Evolutionary conservation across 495 filamentous ascomycete genomes (phyloP), one percentile per base, ranked within the genome.

Genomic region (Usnea hakonensis): DNA sequence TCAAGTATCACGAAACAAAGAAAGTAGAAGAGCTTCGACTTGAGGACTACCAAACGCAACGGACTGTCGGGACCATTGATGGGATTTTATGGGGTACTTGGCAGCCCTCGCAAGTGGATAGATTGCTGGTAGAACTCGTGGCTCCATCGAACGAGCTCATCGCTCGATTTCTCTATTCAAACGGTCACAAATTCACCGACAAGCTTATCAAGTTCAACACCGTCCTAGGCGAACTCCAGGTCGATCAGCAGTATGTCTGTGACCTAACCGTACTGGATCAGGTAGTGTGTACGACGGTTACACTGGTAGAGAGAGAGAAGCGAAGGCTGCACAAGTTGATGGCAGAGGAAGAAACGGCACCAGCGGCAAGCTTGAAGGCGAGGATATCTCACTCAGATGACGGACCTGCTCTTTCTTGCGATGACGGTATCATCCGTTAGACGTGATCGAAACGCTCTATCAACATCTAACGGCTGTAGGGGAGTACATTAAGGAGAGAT

Each of bases 111-210:
- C 54, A 57, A 23, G 37, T 36, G 14, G 23, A 37, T 28, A 57
- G 38, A 11, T 16, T 37, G 11, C 4, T 57, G 35, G 33, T 40
- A 26, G 54, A 57, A 16, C 26, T 57, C 17, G 19, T 57, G 54
- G 37, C 54, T 36, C 33, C 35, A 37, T 13, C 33, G n/a, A 57
- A 57, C 23, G 54, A 38, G 37, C 33, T 57, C 54, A 57, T 57
- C n/a, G 54, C 54, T 57, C 54, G 37, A 23, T 38, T 57, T 17
- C 5, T 40, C 54, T 57, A 57, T 33, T 57, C 33, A n/a, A 40
- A 40, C 33, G 33, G 38, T 26, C 54, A 57, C 38, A 30, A 14
- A 2, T 40, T 57, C 53, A 37, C 37, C 7, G 54, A 28, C 5
- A 57, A 30, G 37, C 19, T 37, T 26, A 40, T 57, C 35, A 57